Base-by-base conservation (phyloP, 208 protist species). In the Trypanosoma avium region DNA sequence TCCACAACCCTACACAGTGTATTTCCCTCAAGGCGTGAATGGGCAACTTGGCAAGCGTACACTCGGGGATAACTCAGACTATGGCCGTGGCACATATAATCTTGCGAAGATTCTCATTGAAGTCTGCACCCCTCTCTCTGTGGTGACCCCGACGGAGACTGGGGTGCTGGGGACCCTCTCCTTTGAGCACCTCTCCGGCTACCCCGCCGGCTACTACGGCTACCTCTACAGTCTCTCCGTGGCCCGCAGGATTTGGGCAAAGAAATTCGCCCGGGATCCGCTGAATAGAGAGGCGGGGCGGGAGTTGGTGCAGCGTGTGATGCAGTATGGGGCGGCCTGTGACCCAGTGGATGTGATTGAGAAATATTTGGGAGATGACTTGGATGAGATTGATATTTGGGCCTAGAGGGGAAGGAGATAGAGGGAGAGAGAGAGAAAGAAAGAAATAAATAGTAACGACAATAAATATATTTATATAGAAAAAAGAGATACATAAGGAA, bases 151-250 rank as follows among this genome's bases (percentile, higher is more conserved):
- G 9, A 94, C 82, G 4, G 79, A 86, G 43, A 67, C 45, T 19
- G 84, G 85, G 12, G 81, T 92, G 43, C 70, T 96, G 22, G 58
- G 74, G 38, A 86, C 86, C 3, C 77, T 94, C 24, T 96, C 90
- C 26, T 86, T 97, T 62, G 83, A 97, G 70, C 94, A 97, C 65
- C 73, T 97, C 22, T 92, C 79, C 12, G 87, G 84, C 24, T 97
- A 97, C 71, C 92, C 92, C 12, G 94, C 84, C 0, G 87, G 81
- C 21, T 97, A 97, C 77, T 97, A 97, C 64, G 86, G 87, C 35
- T 97, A 97, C 47, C 79, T 96, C 15, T 97, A 97, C 79, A 94
- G 85, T 63, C 81, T 90, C n/a, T 84, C 78, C 29, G 79, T 96
- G 8, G 90, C 90, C 21, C 84, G 82, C 0, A 85, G 89, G 26